A percentile compares a stretch with the other conserved stretches of the same genome.
These are phyloP conservation scores for Daldinia eschscholtzii DNA, from an alignment of 2,329 filamentous ascomycete species.

Conservation along the genomic window DNA sequence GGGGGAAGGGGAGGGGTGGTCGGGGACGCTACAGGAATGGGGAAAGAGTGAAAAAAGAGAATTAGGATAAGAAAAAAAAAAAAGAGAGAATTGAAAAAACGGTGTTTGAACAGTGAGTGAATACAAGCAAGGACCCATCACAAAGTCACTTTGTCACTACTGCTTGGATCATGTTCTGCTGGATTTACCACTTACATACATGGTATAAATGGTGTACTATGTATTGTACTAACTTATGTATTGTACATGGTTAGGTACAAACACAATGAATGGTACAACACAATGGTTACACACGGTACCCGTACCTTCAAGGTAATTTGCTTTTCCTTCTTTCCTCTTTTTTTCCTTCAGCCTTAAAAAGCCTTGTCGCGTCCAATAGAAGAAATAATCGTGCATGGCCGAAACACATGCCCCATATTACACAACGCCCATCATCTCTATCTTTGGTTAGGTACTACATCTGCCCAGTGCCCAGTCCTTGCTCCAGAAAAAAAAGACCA, in stretches of 20 bases:
- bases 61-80: neutral
- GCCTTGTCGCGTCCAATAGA: constrained; percentile 16
- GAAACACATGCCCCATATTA: constrained; percentile 18
- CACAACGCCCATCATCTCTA: constrained; percentile 4
- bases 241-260: too few relatives aligned
- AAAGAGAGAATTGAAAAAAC: constrained; percentile 13
- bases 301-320: constrained; percentile 22
- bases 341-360: constrained; percentile 21
- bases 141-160: neutral
- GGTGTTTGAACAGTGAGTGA: constrained; percentile 5
- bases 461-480: neutral
- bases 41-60: constrained; percentile 12
- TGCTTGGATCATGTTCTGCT: neutral
- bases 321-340: constrained; percentile 11
- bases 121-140: constrained; percentile 11
- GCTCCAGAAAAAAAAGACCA: neutral
- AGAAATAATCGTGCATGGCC: constrained; percentile 12
- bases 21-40: constrained; percentile 8
- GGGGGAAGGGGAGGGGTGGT: neutral
- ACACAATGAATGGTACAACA: too few relatives aligned
- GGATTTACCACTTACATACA: neutral
- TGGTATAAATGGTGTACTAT: neutral
- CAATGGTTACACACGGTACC: neutral
- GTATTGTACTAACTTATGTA: too few relatives aligned
- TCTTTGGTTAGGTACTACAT: neutral